Evolutionary conservation across 2,329 filamentous ascomycete genomes (phyloP).

Genomic region (Truncatella angustata): DNA sequence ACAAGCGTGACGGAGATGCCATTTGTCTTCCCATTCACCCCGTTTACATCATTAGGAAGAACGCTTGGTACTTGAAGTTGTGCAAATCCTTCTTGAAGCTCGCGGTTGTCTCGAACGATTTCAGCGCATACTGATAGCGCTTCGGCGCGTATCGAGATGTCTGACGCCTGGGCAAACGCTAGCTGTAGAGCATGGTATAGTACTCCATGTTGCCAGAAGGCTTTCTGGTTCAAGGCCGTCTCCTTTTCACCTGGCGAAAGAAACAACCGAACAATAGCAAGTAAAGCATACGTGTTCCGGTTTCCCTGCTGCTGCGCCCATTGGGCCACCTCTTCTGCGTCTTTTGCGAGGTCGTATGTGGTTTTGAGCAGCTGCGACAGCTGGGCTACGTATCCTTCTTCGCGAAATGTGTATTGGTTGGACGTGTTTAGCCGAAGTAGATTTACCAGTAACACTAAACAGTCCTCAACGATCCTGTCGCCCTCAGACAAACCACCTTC

Average conservation of each 20-base stretch:
- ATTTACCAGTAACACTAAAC: conserved; percentile 85
- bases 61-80: conserved; percentile 74
- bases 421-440: conserved; percentile 82
- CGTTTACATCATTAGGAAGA: conserved; percentile 28
- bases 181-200: conserved; percentile 78
- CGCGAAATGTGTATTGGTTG: conserved; percentile 91
- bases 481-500: conserved; percentile 84
- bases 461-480: conserved; percentile 87
- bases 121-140: conserved; percentile 84
- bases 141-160: conserved; percentile 79
- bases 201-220: conserved; percentile 81
- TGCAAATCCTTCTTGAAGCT: conserved; percentile 84
- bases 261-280: conserved; percentile 85
- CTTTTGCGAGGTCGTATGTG: conserved; percentile 50
- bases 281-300: conserved; percentile 86
- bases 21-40: conserved; percentile 41
- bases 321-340: conserved; percentile 60
- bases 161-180: conserved; percentile 72
- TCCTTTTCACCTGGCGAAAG: conserved; percentile 76
- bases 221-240: conserved; percentile 78
- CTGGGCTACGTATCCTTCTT: conserved; percentile 77
- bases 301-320: conserved; percentile 79
- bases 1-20: conserved; percentile 53
- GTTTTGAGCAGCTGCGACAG: conserved; percentile 68
- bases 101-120: conserved; percentile 77